These are phyloP conservation scores for Talaromyces wortmannii DNA, from an alignment of 495 filamentous ascomycete genomes.

Conservation along the genomic window DNA sequence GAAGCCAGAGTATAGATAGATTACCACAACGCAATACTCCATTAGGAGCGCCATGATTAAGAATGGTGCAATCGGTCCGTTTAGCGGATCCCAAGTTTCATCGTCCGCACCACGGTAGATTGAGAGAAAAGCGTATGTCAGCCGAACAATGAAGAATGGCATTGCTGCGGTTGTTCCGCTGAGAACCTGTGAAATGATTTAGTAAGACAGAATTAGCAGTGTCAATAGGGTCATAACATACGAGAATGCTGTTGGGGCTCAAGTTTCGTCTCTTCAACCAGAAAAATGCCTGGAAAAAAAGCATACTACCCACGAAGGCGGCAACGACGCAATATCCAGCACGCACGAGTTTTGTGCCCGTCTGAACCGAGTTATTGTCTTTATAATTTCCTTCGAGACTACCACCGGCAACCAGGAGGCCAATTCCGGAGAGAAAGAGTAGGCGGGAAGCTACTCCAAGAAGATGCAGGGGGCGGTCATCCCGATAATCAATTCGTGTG, in stretches of 20 bases:
- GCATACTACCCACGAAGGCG: slow-evolving; percentile 13
- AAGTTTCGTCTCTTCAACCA: slow-evolving; percentile 7
- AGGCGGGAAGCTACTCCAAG: slow-evolving; percentile 11
- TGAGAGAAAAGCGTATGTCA: slow-evolving; percentile 19
- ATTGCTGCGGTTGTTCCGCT: slow-evolving; percentile 6
- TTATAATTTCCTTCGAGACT: slow-evolving; percentile 15
- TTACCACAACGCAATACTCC: slow-evolving; percentile 21
- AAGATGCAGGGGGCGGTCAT: slow-evolving; percentile 3
- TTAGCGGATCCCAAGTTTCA: slow-evolving; percentile 14
- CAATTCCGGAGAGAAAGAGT: slow-evolving; percentile 16
- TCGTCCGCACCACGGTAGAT: slow-evolving; percentile 10
- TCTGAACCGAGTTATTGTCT: slow-evolving; percentile 1
- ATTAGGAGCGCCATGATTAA: slow-evolving; percentile 22
- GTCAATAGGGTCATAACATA: neutral
- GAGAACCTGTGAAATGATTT: neutral
- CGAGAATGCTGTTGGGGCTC: neutral
- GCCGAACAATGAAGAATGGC: slow-evolving; percentile 22
- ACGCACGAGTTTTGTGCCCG: slow-evolving; percentile 15
- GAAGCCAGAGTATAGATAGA: slow-evolving; percentile 19
- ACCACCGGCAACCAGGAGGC: slow-evolving; percentile 16
- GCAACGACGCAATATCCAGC: slow-evolving; percentile 19
- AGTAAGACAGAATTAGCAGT: neutral
- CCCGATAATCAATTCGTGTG: neutral
- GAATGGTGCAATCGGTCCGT: slow-evolving; percentile 16
- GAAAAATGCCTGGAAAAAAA: slow-evolving; percentile 15